phyloP scores from a whole-genome alignment of 805 yeast species.

The Ogataea dorogensis region DNA sequence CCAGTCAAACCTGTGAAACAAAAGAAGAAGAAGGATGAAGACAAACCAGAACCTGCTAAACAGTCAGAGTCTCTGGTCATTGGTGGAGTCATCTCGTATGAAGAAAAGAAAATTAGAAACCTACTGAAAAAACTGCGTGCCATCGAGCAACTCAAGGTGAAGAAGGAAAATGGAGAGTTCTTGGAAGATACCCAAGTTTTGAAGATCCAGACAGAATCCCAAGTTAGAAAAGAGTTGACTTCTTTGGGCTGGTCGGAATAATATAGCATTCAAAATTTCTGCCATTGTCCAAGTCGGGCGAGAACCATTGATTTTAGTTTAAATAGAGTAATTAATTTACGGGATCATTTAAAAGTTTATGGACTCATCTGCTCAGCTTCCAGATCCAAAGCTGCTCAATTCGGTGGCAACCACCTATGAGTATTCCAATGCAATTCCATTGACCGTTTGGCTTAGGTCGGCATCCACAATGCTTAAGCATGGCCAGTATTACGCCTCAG shows the following conservation, averaged over 20 bases:
- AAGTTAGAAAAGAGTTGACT: conserved; percentile 71
- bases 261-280: conserved; percentile 8
- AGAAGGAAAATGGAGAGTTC: conserved; percentile 78
- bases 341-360: conserved; percentile 4
- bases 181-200: conserved; percentile 91
- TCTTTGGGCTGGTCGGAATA: conserved; percentile 59
- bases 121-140: conserved; percentile 92
- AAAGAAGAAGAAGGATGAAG: conserved; percentile 54
- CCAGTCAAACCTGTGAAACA: conserved; percentile 54
- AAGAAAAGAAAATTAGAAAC: conserved; percentile 90
- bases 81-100: conserved; percentile 68
- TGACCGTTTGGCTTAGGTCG: conserved; percentile 55
- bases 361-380: conserved; percentile 19
- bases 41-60: conserved; percentile 18
- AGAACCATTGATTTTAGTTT: conserved; percentile 7
- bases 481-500: conserved; percentile 45
- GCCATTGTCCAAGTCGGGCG: conserved; percentile 12
- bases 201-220: conserved; percentile 84
- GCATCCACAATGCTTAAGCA: conserved; percentile 46
- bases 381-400: conserved; percentile 38
- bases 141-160: conserved; percentile 84
- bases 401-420: conserved; percentile 52
- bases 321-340: conserved; percentile 9
- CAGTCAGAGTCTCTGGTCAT: conserved; percentile 41
- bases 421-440: conserved; percentile 49